Conservation (phyloP, 805 yeast species). For the Myxozyma monticola region DNA sequence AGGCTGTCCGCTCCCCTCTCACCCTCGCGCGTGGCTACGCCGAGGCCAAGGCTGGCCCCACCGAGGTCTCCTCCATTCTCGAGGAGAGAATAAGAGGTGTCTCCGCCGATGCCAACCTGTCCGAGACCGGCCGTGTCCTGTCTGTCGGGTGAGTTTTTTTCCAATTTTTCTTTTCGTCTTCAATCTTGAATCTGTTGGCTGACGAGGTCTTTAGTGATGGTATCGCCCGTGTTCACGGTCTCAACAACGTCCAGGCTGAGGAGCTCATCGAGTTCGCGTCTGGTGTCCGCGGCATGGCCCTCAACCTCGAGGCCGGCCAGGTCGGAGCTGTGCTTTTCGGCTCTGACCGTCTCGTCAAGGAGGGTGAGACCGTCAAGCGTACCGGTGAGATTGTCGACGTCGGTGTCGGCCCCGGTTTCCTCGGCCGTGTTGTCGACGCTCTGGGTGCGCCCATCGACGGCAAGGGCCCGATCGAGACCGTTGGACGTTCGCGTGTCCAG, state of each 20-base stretch:
- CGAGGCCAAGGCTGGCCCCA: slow-evolving; percentile 94
- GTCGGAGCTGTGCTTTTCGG: slow-evolving; percentile 99
- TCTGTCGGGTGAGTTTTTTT: slow-evolving; percentile 92
- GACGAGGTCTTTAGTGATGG: slow-evolving; percentile 73
- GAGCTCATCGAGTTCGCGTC: slow-evolving; percentile 99
- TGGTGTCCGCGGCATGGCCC: slow-evolving; percentile 99
- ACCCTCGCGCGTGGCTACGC: slow-evolving; percentile 79
- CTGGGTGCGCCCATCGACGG: slow-evolving; percentile 99
- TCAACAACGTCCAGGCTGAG: slow-evolving; percentile 99
- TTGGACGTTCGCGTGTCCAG: slow-evolving; percentile 89
- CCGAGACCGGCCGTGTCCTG: slow-evolving; percentile 99
- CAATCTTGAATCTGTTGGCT: too few relatives aligned
- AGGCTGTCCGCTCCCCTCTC: slow-evolving; percentile 21
- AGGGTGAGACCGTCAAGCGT: slow-evolving; percentile 99
- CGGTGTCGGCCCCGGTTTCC: slow-evolving; percentile 95
- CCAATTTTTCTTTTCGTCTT: not conserved
- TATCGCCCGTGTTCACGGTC: slow-evolving; percentile 99
- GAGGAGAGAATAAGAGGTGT: slow-evolving; percentile 99
- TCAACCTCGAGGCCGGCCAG: slow-evolving; percentile 99
- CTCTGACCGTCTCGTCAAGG: slow-evolving; percentile 97
- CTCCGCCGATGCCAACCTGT: slow-evolving; percentile 93
- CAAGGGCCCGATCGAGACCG: slow-evolving; percentile 94
- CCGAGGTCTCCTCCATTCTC: slow-evolving; percentile 97
- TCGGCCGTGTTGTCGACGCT: slow-evolving; percentile 99
- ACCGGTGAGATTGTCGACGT: slow-evolving; percentile 99